Conservation (phyloP, 805 yeast genomes). For the Kluyveromyces starmeri region DNA sequence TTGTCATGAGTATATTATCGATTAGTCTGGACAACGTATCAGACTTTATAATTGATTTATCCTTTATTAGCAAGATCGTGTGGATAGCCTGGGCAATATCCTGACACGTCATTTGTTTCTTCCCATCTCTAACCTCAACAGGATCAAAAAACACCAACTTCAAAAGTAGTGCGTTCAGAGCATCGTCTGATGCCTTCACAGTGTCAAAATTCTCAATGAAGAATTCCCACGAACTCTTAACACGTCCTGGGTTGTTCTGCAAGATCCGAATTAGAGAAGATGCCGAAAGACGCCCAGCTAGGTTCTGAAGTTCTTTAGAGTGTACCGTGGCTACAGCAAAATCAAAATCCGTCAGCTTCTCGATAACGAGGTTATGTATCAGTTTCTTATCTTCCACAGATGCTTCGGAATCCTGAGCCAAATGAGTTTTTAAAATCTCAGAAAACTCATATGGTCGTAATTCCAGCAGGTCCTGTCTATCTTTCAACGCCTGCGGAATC, state of each 20-base stretch:
- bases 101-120: conserved; percentile 11
- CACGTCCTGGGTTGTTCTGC: conserved; percentile 45
- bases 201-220: conserved; percentile 21
- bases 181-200: conserved; percentile 16
- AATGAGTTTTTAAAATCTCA: conserved; percentile 8
- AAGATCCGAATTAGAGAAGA: conserved; percentile 30
- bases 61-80: conserved; percentile 16
- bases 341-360: conserved; percentile 23
- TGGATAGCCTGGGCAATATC: conserved; percentile 21
- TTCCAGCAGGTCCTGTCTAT: background rate
- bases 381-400: conserved; percentile 9
- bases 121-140: conserved; percentile 29
- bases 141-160: conserved; percentile 35
- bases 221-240: conserved; percentile 40
- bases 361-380: conserved; percentile 24
- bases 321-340: conserved; percentile 27
- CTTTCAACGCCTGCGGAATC: background rate
- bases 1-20: conserved; percentile 1
- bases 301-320: conserved; percentile 18
- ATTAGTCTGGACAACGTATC: conserved; percentile 3
- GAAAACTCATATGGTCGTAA: conserved; percentile 21
- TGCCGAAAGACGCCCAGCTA: conserved; percentile 15
- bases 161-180: conserved; percentile 25
- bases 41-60: conserved; percentile 4
- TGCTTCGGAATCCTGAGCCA: conserved; percentile 7